Base-by-base conservation (phyloP, 352 stramenopile genomes). In the Globisporangium radiosum region DNA sequence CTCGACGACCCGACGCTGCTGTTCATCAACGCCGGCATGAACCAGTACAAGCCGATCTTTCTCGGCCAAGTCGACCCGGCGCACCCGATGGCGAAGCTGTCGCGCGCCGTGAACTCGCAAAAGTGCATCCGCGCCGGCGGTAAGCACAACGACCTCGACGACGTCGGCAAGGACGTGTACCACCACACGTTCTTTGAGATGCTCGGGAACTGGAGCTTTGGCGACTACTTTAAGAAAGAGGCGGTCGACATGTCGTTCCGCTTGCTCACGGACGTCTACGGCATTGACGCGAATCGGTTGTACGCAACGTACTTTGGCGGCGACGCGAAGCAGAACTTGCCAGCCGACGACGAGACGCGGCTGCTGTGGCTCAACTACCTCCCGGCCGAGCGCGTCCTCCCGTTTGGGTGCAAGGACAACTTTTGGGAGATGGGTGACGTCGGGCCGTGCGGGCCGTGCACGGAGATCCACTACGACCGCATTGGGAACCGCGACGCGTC, bases 131-230 rank as follows among this genome's bases (percentile, higher is more conserved):
- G 97, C 52, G 97, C 97, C 19, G 97, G 97, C 45, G 97, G 97
- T 19, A 99, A 99, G 73, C 97, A 99, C 81, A 99, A 99, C 70
- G 97, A 99, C 78, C 86, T 99, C 43, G 97, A 99, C 60, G 97
- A 99, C 74, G 97, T 99, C 7, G 97, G 97, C 49, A 95, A 96
- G 66, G 97, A 99, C 79, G 97, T 96, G 40, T 99, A 99, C 74
- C 97, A 99, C 77, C 97, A 99, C 74, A 99, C 97, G 36, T 99
- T 99, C 72, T 99, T 99, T 71, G 97, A 99, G 72, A 99, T 99
- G 97, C 76, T 99, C 38, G 97, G 97, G 36, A 98, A 96, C 66
- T 99, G 97, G 97, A 98, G 81, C 47, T 99, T 99, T 78, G 96
- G 96, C 52, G 78, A 99, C 78, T 99, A 99, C 76, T 99, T 99